Base-by-base conservation (phyloP, 2,329 filamentous ascomycete genomes). In the Neofusicoccum kwambonambiense region DNA sequence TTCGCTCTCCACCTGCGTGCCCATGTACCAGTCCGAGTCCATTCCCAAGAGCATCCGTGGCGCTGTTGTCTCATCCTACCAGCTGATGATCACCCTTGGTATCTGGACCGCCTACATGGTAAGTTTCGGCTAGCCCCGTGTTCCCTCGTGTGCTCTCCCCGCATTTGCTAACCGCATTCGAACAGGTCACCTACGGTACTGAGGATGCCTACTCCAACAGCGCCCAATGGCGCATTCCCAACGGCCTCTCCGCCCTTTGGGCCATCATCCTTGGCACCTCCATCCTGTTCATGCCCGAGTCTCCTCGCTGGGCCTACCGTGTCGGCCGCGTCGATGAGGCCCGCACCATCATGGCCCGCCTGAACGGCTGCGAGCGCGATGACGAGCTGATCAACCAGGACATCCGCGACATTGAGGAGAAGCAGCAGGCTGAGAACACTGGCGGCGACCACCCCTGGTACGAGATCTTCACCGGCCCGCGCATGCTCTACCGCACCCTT, bases 11-110 rank as follows among this genome's bases (percentile, higher is more conserved):
- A 84, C 89, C 39, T 81, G 86, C 41, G 86, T 89, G 2, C 87
- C 88, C 65, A 87, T 90, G 82, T 89, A 87, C 75, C 87, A 90
- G 75, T 85, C 85, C 45, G 88, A 90, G 72, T 86, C 82, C 61
- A 82, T 85, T 1, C 88, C 88, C 3, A 81, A 82, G 17, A 82
- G 86, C 70, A 87, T 89, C 67, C 85, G 87, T 69, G 87, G 87
- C 69, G 83, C 85, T 39, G 83, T 90, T 49, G 85, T 89, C n/a
- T 75, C 78, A 13, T 78, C 75, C 4, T 80, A 80, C 69, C 78
- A 80, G 68, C 75, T 80, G n/a, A 79, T 80, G 74, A 78, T 80
- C 63, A 80, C 78, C 9, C 74, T 80, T 44, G 78, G 78, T 65
- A 80, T 80, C 66, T 65, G 64, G 64, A 65, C 64, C 64, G 64